These are phyloP conservation scores for Spathaspora hagerdaliae DNA, from an alignment of 805 yeast species.

Conservation along the genomic window DNA sequence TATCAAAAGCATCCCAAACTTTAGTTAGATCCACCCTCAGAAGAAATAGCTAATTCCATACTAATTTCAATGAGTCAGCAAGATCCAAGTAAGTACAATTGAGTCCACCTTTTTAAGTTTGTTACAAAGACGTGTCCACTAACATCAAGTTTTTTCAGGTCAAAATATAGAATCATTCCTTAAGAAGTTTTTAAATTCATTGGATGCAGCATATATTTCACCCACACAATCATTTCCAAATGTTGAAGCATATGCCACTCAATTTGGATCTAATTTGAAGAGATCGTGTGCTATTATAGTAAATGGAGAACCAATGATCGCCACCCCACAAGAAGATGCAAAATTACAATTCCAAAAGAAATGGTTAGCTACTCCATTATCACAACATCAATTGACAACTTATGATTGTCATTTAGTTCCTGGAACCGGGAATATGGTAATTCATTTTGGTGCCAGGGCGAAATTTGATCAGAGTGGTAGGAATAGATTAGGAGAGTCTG, in stretches of 20 bases:
- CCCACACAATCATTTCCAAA: slow-evolving; percentile 20
- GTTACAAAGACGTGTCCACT: neutral
- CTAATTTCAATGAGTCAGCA: slow-evolving; percentile 1
- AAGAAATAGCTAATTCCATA: too few relatives aligned
- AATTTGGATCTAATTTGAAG: slow-evolving; percentile 49
- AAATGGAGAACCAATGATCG: slow-evolving; percentile 52
- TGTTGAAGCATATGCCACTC: slow-evolving; percentile 40
- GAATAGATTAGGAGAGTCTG: slow-evolving; percentile 60
- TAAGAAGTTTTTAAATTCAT: slow-evolving; percentile 28
- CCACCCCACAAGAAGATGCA: slow-evolving; percentile 20
- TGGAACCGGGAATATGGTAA: slow-evolving; percentile 53
- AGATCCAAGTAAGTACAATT: slow-evolving; percentile 9
- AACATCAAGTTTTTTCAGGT: slow-evolving; percentile 17
- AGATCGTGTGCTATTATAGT: slow-evolving; percentile 50
- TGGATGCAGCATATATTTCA: slow-evolving; percentile 32
- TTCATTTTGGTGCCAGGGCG: slow-evolving; percentile 56
- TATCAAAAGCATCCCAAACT: too few relatives aligned
- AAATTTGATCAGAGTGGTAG: slow-evolving; percentile 74
- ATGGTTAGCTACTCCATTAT: slow-evolving; percentile 53
- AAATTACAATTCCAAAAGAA: slow-evolving; percentile 51
- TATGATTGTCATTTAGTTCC: slow-evolving; percentile 67
- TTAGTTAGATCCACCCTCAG: too few relatives aligned
- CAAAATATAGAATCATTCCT: slow-evolving; percentile 38
- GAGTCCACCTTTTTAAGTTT: too few relatives aligned
- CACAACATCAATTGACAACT: slow-evolving; percentile 62